Base-by-base conservation (phyloP, 208 protist genomes). In the Trypanosoma boissoni region DNA sequence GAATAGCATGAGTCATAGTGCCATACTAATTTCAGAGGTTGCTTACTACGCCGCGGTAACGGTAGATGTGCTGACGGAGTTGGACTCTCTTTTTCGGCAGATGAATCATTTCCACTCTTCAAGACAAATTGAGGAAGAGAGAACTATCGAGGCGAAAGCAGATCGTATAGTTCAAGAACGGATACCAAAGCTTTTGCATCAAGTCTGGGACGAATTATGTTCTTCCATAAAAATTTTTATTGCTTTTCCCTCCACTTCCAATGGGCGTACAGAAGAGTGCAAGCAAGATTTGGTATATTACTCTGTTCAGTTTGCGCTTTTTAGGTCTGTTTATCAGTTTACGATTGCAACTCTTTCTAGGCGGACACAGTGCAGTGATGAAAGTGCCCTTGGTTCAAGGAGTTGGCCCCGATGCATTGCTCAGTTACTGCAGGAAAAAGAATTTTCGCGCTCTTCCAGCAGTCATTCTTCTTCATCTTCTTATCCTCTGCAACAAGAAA, bases 121-220 rank as follows among this genome's bases (percentile, higher is more conserved):
- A 0, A 28, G 6, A 14, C 7, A 48, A 14, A 18, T 10, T 20
- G 46, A 48, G 0, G n/a, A 6, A 36, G n/a, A 34, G 16, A 34
- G 2, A 20, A n/a, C 23, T 18, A 10, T 64, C 1, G 46, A 55
- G 32, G 45, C 14, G 14, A 55, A 53, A 28, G 32, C 55, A 7
- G 46, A 55, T 34, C 4, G 20, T 28, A 14, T 48, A 1, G 5
- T 64, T 16, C 31, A 55, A 9, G 58, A 64, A 34, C 45, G 34
- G 10, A 21, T 64, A 46, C 58, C 46, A 14, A 54, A 54, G 34
- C 14, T 55, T 16, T n/a, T 64, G 14, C 46, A 55, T 24, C 45
- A 54, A 34, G 8, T 64, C 4, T 64, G 58, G 58, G 24, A 55
- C 8, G 58, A 64, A 18, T 54, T 55, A 8, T 64, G 46, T 45